Evolutionary conservation across 768 basidiomycete genomes (phyloP).

Genomic region (Rhizopogon vesiculosus): DNA sequence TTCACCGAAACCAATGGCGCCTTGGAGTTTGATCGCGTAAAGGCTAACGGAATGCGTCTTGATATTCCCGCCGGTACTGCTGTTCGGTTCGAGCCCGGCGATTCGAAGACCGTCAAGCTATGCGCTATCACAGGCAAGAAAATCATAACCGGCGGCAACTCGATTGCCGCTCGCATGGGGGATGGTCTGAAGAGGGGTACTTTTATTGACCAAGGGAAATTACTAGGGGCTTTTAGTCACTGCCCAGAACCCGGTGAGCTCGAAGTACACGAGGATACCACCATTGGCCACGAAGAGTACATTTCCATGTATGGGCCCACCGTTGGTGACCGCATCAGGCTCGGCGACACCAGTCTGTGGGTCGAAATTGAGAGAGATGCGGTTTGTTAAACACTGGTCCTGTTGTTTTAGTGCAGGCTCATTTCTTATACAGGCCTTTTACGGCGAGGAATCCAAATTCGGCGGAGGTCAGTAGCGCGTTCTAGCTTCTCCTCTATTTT

Average conservation of each 20-base stretch:
- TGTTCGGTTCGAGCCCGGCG: constrained; percentile 94
- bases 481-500: background rate
- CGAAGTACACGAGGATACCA: constrained; percentile 45
- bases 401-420: background rate
- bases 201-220: constrained; percentile 40
- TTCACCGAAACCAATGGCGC: constrained; percentile 86
- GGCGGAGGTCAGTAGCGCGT: constrained; percentile 65
- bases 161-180: constrained; percentile 45
- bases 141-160: constrained; percentile 76
- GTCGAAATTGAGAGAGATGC: constrained; percentile 86
- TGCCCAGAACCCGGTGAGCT: constrained; percentile 58
- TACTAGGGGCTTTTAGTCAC: constrained; percentile 68
- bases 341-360: constrained; percentile 91
- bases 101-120: constrained; percentile 77
- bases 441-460: constrained; percentile 98
- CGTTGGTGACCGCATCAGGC: constrained; percentile 78
- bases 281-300: constrained; percentile 68
- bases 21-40: constrained; percentile 76
- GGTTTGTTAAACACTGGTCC: constrained; percentile 30
- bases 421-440: constrained; percentile 52
- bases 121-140: constrained; percentile 72
- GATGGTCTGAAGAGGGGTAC: constrained; percentile 37
- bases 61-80: constrained; percentile 96
- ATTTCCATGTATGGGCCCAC: constrained; percentile 97
- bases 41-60: constrained; percentile 79